Conservation (phyloP, 1,139 yeast species). For the Yamadazyma membranifaciens region DNA sequence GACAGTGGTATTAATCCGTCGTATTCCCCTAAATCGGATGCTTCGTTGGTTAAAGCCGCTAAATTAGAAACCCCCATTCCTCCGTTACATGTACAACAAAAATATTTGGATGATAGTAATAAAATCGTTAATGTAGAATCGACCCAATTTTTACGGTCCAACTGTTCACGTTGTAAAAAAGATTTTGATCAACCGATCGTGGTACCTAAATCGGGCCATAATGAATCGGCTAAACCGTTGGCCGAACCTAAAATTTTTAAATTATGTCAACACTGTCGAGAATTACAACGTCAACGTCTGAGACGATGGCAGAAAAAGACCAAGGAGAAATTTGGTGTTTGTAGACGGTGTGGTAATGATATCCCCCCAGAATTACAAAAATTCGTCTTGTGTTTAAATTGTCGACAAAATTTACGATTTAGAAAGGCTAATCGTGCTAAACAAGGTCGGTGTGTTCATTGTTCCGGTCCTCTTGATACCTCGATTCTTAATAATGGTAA, state of each 20-base stretch:
- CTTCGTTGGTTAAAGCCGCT: constrained; percentile 7
- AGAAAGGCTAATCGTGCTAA: constrained; percentile 59
- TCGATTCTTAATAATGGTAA: constrained; percentile 31
- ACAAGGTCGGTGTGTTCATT: constrained; percentile 66
- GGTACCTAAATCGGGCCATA: constrained; percentile 28
- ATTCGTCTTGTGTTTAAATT: constrained; percentile 58
- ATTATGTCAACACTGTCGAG: constrained; percentile 63
- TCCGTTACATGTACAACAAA: constrained; percentile 47
- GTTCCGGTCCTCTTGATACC: constrained; percentile 58
- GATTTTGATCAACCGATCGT: constrained; percentile 48
- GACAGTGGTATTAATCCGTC: background rate
- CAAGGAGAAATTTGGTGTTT: constrained; percentile 58
- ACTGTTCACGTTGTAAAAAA: constrained; percentile 61
- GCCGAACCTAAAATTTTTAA: constrained; percentile 51
- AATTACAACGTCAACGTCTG: constrained; percentile 58
- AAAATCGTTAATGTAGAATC: constrained; percentile 21
- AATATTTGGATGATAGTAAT: constrained; percentile 14
- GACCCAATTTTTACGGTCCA: constrained; percentile 14
- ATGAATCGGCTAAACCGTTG: constrained; percentile 22
- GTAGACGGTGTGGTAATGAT: constrained; percentile 60
- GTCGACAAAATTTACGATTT: constrained; percentile 53
- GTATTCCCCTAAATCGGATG: too few relatives aligned
- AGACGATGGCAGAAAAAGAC: constrained; percentile 65
- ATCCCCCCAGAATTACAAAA: constrained; percentile 50
- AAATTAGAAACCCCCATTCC: constrained; percentile 41